Percentiles rank a stretch among this genome's conserved stretches.
These are phyloP conservation scores for Trypanosoma lewisi DNA, from an alignment of 208 protist species.

Conservation along the genomic window DNA sequence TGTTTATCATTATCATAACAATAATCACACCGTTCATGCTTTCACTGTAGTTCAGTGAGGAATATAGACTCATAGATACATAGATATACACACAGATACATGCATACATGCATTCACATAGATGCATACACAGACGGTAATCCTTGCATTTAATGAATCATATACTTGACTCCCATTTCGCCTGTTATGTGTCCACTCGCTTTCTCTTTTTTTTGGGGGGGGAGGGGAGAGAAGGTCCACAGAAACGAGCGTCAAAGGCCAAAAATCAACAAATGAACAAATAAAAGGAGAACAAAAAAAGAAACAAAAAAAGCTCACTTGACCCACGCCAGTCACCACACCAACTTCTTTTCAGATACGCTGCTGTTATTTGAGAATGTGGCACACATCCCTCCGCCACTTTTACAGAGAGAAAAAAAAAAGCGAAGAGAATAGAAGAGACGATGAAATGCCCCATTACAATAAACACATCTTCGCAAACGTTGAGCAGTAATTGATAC, in stretches of 20 bases:
- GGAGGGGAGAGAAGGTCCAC: not conserved
- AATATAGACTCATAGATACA: not conserved
- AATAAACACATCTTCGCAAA: too few relatives aligned
- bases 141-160: too few relatives aligned
- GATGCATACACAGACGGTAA: too few relatives aligned
- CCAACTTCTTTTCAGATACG: too few relatives aligned
- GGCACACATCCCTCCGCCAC: too few relatives aligned
- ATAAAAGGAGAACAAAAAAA: constrained; percentile 2
- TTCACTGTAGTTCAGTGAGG: not conserved
- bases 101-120: not conserved
- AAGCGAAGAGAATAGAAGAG: too few relatives aligned
- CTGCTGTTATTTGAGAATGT: too few relatives aligned
- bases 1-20: not conserved
- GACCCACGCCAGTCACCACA: not conserved
- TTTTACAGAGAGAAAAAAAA: too few relatives aligned
- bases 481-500: too few relatives aligned
- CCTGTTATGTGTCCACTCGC: too few relatives aligned
- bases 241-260: not conserved
- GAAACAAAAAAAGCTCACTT: not conserved
- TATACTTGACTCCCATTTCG: too few relatives aligned
- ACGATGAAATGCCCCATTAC: too few relatives aligned
- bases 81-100: not conserved
- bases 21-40: not conserved
- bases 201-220: not conserved
- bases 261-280: not conserved